Conservation (phyloP, 176 grass and related monocot species). For the Oryza glumipatula region DNA sequence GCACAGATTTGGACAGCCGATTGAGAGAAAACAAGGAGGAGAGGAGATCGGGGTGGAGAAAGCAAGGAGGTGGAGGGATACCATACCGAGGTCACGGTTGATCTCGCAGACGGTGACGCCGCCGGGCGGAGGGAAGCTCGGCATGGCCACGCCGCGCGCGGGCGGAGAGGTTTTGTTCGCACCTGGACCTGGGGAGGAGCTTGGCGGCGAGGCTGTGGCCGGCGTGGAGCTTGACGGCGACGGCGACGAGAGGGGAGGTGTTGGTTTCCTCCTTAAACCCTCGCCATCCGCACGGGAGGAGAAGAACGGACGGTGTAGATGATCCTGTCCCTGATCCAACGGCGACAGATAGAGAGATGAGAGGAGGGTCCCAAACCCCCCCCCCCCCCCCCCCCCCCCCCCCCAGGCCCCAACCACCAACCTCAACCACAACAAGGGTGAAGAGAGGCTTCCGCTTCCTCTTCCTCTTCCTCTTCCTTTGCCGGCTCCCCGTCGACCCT, state of each 20-base stretch:
- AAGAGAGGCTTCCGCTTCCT: too few relatives aligned
- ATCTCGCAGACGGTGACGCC: constrained; percentile 92
- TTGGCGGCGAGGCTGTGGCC: neutral
- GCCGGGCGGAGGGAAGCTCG: constrained; percentile 77
- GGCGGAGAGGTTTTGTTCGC: constrained; percentile 19
- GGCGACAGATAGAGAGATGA: neutral
- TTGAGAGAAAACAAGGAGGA: neutral
- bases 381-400: too few relatives aligned
- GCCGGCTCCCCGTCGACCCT: too few relatives aligned
- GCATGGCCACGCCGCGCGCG: constrained; percentile 47
- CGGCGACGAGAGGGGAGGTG: constrained; percentile 14
- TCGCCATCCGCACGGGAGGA: neutral
- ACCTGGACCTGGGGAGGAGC: neutral
- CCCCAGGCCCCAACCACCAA: too few relatives aligned
- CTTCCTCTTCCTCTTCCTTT: too few relatives aligned
- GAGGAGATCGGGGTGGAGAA: neutral
- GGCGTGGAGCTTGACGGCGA: neutral
- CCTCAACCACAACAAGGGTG: too few relatives aligned
- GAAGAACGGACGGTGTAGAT: neutral
- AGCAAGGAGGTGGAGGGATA: neutral
- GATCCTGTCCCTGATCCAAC: neutral
- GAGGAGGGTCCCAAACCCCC: too few relatives aligned
- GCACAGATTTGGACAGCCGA: neutral
- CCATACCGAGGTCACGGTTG: constrained; percentile 78
- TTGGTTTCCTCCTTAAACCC: constrained; percentile 23